phyloP scores from a whole-genome alignment of 371 early-diverging fungal genomes.

The Lichtheimia hyalospora region DNA sequence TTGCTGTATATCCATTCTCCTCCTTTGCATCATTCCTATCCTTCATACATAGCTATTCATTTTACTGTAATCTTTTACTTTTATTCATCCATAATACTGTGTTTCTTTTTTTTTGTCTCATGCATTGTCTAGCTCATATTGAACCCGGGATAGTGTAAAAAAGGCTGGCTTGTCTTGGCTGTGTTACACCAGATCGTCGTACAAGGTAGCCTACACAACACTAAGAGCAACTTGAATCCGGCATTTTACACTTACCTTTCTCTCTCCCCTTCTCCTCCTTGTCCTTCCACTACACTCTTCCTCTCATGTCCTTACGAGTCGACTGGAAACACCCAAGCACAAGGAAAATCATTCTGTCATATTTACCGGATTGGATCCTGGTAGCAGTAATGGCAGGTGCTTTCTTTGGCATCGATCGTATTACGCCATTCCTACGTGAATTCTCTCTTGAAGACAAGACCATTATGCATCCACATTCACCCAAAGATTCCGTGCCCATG shows the following conservation, averaged over 20 bases:
- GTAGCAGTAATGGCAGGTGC: constrained; percentile 57
- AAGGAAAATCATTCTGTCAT: constrained; percentile 51
- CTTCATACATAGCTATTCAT: too few relatives aligned
- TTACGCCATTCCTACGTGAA: constrained; percentile 68
- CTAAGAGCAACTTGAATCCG: too few relatives aligned
- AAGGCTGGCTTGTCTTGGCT: too few relatives aligned
- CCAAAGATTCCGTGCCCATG: constrained; percentile 61
- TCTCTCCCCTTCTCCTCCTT: neutral
- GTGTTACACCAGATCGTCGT: too few relatives aligned
- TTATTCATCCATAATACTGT: too few relatives aligned
- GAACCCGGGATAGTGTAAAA: neutral
- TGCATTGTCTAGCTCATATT: too few relatives aligned
- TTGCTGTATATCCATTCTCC: neutral
- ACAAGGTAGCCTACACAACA: too few relatives aligned
- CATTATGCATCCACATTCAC: constrained; percentile 64
- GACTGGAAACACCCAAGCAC: constrained; percentile 29
- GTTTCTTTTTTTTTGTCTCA: too few relatives aligned
- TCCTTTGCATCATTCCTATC: neutral
- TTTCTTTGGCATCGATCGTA: constrained; percentile 57
- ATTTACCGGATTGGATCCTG: constrained; percentile 66
- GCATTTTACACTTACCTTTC: too few relatives aligned
- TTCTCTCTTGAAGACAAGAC: constrained; percentile 72
- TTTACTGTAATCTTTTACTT: too few relatives aligned
- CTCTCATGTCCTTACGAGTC: constrained; percentile 10
- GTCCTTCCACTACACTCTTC: neutral